Evolutionary conservation across 371 early-diverging fungal species (phyloP).

Genomic region (Nematocida ausubeli): DNA sequence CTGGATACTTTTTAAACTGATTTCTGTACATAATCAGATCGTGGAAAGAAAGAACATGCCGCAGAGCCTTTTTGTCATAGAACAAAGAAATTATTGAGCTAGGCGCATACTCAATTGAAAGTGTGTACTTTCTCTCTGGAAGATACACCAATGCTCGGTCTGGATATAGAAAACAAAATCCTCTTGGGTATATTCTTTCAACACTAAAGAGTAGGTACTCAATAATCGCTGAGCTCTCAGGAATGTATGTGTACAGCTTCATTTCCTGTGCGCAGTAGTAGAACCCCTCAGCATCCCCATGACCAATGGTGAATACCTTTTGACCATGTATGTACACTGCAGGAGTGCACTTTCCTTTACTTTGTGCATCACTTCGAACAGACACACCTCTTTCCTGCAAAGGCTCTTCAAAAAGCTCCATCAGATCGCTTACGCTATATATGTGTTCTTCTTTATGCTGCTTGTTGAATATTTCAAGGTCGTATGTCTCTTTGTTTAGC

Average conservation of each 20-base stretch:
- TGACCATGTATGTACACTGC: slow-evolving; percentile 31
- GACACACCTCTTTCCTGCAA: neutral
- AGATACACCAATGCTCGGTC: neutral
- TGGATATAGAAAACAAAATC: slow-evolving; percentile 25
- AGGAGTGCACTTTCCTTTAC: neutral
- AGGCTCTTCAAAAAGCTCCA: neutral
- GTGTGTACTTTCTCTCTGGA: neutral
- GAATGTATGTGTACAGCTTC: slow-evolving; percentile 34
- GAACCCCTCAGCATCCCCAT: neutral
- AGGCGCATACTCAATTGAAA: slow-evolving; percentile 8
- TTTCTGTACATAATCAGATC: slow-evolving; percentile 17
- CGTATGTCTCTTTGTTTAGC: neutral
- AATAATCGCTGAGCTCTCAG: neutral
- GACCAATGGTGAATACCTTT: neutral
- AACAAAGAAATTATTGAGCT: neutral
- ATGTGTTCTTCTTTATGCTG: neutral
- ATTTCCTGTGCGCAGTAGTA: slow-evolving; percentile 32
- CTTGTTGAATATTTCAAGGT: neutral
- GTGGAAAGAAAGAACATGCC: neutral
- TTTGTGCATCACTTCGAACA: neutral
- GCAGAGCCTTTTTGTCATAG: neutral
- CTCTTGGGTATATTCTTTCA: neutral
- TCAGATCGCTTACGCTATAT: neutral
- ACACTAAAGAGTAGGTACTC: slow-evolving; percentile 38
- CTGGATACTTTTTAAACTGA: slow-evolving; percentile 26